Conservation (phyloP, 305 asterid species). For the Solanum aculeatissimum region DNA sequence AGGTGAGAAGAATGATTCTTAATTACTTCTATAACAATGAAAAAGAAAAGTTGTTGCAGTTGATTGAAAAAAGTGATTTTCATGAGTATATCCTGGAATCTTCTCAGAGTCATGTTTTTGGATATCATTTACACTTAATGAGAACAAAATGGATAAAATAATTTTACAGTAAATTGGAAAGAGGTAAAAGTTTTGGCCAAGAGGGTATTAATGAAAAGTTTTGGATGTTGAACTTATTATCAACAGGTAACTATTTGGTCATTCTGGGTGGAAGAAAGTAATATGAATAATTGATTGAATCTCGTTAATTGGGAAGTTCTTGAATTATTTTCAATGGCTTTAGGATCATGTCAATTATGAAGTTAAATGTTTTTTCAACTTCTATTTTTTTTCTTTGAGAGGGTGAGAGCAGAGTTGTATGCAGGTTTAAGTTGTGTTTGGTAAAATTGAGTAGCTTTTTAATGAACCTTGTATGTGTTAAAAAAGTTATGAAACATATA, state of each 20-base stretch:
- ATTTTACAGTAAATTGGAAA: too few relatives aligned
- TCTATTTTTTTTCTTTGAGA: neutral
- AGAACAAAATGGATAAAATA: neutral
- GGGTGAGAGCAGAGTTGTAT: neutral
- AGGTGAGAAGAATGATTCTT: neutral
- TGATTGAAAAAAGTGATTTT: neutral
- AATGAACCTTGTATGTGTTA: neutral
- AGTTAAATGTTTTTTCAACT: neutral
- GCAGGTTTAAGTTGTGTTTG: neutral
- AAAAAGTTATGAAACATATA: neutral
- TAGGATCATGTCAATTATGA: neutral
- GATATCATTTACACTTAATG: neutral
- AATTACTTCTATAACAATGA: neutral
- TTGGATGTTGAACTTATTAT: neutral
- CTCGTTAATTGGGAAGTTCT: neutral
- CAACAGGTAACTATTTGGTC: neutral
- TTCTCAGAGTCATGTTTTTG: neutral
- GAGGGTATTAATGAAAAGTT: neutral
- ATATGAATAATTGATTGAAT: neutral
- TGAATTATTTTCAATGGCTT: neutral
- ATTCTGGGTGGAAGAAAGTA: neutral
- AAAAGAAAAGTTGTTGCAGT: neutral
- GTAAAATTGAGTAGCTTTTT: neutral
- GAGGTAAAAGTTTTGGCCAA: neutral
- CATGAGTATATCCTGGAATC: neutral